A percentile compares a stretch with the other conserved stretches of the same genome.
These are phyloP conservation scores for Pichia sp. DNA, from an alignment of 1,139 yeast species.

Conservation along the genomic window DNA sequence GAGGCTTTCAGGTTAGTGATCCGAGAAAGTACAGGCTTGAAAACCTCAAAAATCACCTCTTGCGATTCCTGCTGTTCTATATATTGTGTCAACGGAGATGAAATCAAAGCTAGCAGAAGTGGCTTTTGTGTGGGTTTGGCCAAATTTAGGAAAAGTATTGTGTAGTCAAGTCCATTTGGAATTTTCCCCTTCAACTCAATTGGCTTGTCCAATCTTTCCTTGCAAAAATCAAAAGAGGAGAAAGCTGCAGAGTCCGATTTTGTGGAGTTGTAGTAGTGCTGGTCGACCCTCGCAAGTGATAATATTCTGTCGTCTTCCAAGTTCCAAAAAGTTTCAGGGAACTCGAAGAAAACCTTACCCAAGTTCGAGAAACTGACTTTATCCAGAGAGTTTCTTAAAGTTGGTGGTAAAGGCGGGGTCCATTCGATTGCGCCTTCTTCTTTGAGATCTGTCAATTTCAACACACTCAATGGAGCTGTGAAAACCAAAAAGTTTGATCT, in stretches of 20 bases:
- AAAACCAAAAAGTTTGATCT: conserved; percentile 55
- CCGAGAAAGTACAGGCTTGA: conserved; percentile 39
- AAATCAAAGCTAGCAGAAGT: conserved; percentile 55
- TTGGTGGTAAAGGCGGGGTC: conserved; percentile 53
- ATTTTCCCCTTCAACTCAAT: conserved; percentile 2
- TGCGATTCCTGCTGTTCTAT: conserved; percentile 35
- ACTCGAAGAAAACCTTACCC: conserved; percentile 75
- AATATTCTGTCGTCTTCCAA: conserved; percentile 46
- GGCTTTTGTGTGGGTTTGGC: conserved; percentile 40
- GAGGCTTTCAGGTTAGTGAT: conserved; percentile 20
- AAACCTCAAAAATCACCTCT: conserved; percentile 37
- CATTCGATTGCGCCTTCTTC: conserved; percentile 50
- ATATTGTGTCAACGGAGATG: conserved; percentile 63
- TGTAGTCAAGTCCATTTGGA: conserved; percentile 17
- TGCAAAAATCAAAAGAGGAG: conserved; percentile 7
- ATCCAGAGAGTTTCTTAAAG: conserved; percentile 40
- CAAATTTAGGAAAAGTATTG: conserved; percentile 45
- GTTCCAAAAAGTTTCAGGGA: conserved; percentile 67
- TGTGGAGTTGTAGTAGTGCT: conserved; percentile 13
- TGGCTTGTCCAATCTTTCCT: conserved; percentile 11
- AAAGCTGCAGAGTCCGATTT: conserved; percentile 2
- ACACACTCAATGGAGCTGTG: conserved; percentile 74
- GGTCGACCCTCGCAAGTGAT: conserved; percentile 40
- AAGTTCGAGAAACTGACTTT: conserved; percentile 60
- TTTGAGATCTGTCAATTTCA: conserved; percentile 37